Conservation (phyloP, 495 filamentous ascomycete genomes). For the Penicillium arizonense region DNA sequence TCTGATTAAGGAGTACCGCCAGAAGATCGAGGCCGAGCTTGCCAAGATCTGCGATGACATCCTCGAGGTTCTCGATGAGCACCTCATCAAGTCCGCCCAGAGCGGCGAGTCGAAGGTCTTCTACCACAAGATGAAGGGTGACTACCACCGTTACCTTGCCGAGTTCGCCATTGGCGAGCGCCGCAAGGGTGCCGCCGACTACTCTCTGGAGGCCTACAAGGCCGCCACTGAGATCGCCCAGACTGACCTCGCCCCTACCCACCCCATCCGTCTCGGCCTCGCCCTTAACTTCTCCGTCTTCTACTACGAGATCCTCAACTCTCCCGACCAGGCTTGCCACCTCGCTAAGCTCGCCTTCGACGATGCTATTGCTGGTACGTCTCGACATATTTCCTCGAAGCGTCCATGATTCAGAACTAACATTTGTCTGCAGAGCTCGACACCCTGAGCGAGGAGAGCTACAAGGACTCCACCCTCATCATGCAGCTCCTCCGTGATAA, state of each 20-base stretch:
- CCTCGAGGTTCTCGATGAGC: conserved; percentile 91
- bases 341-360: conserved; percentile 99
- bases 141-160: conserved; percentile 99
- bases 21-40: conserved; percentile 98
- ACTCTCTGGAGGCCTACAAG: conserved; percentile 98
- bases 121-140: conserved; percentile 99
- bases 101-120: conserved; percentile 99
- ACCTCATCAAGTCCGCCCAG: conserved; percentile 95
- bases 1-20: conserved; percentile 98
- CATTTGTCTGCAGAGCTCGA: conserved; percentile 71
- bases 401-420: conserved; percentile 17
- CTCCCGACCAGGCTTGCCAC: conserved; percentile 97
- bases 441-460: conserved; percentile 98
- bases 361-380: conserved; percentile 94
- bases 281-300: conserved; percentile 99
- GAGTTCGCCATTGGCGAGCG: conserved; percentile 98
- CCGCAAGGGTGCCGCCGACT: conserved; percentile 94
- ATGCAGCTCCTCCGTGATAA: conserved; percentile 99
- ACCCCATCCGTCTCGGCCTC: conserved; percentile 97
- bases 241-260: conserved; percentile 95
- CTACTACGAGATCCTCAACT: conserved; percentile 99
- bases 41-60: conserved; percentile 99
- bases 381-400: neutral
- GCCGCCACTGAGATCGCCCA: conserved; percentile 95
- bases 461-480: conserved; percentile 99